Percentiles rank a stretch among this genome's conserved stretches.
Conservation (phyloP, 371 early-diverging fungal genomes). For the Rhizomucor pusillus region DNA sequence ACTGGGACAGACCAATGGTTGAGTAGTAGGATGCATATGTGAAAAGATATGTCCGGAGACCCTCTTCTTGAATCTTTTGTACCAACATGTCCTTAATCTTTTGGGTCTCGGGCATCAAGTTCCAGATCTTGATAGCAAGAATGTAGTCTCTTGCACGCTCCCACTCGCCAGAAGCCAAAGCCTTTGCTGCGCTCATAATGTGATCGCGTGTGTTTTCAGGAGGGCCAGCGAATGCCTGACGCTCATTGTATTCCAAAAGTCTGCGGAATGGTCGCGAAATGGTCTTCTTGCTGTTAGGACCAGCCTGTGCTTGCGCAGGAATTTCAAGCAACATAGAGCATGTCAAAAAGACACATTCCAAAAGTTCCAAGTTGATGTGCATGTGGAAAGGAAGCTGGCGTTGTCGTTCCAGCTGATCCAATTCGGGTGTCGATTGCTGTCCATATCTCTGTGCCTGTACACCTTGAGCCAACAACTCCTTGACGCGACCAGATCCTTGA, state of each 20-base stretch:
- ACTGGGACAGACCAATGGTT: conserved; percentile 77
- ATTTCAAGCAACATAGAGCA: conserved; percentile 96
- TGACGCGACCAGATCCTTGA: conserved; percentile 80
- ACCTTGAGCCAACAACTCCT: conserved; percentile 96
- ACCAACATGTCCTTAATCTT: conserved; percentile 87
- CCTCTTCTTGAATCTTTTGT: conserved; percentile 92
- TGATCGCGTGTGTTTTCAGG: conserved; percentile 98
- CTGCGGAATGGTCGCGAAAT: conserved; percentile 93
- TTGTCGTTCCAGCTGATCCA: conserved; percentile 89
- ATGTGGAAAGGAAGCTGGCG: conserved; percentile 98
- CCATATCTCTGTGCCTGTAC: conserved; percentile 73
- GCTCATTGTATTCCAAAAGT: conserved; percentile 91
- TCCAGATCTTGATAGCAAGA: conserved; percentile 93
- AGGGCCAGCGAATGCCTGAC: conserved; percentile 94
- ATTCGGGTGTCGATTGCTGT: conserved; percentile 72
- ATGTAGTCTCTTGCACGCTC: conserved; percentile 81
- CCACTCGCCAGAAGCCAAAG: conserved; percentile 93
- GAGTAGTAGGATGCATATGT: conserved; percentile 87
- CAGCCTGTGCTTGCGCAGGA: conserved; percentile 90
- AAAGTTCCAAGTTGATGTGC: conserved; percentile 97
- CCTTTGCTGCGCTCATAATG: conserved; percentile 95
- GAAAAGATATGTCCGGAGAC: conserved; percentile 94
- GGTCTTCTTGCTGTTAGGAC: conserved; percentile 76
- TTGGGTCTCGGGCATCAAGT: conserved; percentile 77
- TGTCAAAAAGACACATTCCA: conserved; percentile 95